Evolutionary conservation across 2,329 filamentous ascomycete species (phyloP).

Genomic region (Ophiostoma ips): DNA sequence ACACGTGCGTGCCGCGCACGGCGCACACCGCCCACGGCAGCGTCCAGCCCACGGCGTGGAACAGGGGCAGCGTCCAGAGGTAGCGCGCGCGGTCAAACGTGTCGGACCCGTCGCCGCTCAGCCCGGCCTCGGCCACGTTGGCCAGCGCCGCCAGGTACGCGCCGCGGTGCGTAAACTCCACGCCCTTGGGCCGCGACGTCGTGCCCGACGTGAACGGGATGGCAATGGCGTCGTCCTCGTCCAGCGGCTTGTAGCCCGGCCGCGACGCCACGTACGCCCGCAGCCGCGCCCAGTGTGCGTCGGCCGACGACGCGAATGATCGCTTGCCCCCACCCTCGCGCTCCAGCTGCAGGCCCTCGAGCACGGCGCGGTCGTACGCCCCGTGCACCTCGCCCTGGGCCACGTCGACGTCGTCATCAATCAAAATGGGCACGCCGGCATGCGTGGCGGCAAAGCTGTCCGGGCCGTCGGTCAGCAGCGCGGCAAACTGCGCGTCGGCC

Average conservation of each 20-base stretch:
- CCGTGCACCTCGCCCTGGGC: constrained; percentile 61
- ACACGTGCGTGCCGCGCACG: constrained; percentile 88
- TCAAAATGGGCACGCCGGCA: constrained; percentile 52
- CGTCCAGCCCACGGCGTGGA: constrained; percentile 64
- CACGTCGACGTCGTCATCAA: constrained; percentile 72
- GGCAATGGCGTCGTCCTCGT: constrained; percentile 72
- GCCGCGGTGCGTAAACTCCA: constrained; percentile 80
- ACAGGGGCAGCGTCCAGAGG: constrained; percentile 87
- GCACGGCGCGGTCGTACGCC: constrained; percentile 69
- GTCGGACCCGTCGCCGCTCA: constrained; percentile 37
- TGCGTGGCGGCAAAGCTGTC: constrained; percentile 48
- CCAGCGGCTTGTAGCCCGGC: constrained; percentile 26
- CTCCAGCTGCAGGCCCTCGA: constrained; percentile 68
- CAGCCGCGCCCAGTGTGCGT: constrained; percentile 64
- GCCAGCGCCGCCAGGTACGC: constrained; percentile 72
- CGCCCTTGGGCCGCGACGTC: constrained; percentile 82
- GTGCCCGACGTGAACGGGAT: constrained; percentile 92
- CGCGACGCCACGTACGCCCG: constrained; percentile 36
- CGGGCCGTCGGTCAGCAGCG: constrained; percentile 35
- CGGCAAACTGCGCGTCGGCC: constrained; percentile 66
- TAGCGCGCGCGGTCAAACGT: constrained; percentile 56
- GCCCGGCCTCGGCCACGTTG: constrained; percentile 77
- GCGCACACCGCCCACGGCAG: constrained; percentile 85
- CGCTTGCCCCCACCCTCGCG: constrained; percentile 4
- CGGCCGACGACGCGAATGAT: background rate